Base-by-base conservation (phyloP, 257 asterid species). In the Scutellaria barbata region DNA sequence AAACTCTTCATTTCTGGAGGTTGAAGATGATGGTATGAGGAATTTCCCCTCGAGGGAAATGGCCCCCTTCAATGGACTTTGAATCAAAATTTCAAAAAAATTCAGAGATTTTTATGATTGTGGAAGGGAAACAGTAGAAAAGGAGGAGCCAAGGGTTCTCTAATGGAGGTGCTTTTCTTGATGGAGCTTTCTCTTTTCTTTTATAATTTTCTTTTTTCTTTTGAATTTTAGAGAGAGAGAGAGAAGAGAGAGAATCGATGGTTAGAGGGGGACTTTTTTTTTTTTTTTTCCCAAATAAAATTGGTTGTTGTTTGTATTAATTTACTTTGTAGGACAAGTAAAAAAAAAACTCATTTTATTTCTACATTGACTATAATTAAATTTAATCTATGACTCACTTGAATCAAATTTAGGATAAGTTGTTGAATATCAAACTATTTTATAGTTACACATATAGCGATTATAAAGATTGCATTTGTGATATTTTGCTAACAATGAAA, bases 151-250 rank as follows among this genome's bases (percentile, higher is more conserved):
- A 5, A 48, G 59, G 81, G 73, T 73, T 65, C 79, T 60, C 81
- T 69, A 79, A 72, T 69, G 83, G 45, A 70, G 81, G 80, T 79
- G 80, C 86, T 68, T 82, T 82, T 76, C 86, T 82, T 82, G 73
- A 75, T 63, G 74, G 82, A 67, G 65, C 69, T 42, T 39, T 56
- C 39, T 16, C 22, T 12, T 52, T 58, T 8, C 46, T 37, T 30
- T 56, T 54, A 52, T 22, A 18, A 30, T 3, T 63, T n/a, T 17
- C 40, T 18, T 43, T 58, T 56, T 52, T 20, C 6, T 75, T 52
- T 33, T 30, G 2, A 3, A 0, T 68, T 60, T 8, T 8, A 8
- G 58, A 8, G 52, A 42, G n/a, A n/a, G n/a, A n/a, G n/a, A n/a
- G n/a, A n/a, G n/a, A n/a, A n/a, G n/a, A n/a, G n/a, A n/a, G 65